Conservation (phyloP, 139 green algal genomes). For the Pseudopediastrum boryanum region DNA sequence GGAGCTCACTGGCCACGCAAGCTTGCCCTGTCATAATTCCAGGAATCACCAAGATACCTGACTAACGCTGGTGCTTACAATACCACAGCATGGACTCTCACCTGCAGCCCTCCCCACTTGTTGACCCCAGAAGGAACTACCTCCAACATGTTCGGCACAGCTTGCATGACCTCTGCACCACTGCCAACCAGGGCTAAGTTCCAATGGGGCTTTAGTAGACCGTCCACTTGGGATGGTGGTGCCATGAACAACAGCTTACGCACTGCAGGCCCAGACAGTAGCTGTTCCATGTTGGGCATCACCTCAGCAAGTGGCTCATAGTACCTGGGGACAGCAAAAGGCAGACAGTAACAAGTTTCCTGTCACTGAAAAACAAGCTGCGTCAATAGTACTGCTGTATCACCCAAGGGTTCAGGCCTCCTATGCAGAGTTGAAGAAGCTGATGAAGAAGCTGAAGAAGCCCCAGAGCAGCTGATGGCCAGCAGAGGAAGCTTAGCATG, state of each 20-base stretch:
- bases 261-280: conserved; percentile 66
- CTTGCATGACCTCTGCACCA: conserved; percentile 72
- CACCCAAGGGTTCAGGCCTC: no score
- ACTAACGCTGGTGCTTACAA: no score
- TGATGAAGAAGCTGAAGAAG: no score
- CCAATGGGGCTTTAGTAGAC: conserved; percentile 70
- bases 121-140: conserved; percentile 87
- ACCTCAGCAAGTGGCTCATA: conserved; percentile 83
- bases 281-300: conserved; percentile 45
- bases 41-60: no score
- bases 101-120: conserved; percentile 76
- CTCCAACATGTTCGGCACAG: conserved; percentile 94
- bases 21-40: no score
- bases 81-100: background rate
- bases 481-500: no score
- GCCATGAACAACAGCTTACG: conserved; percentile 93
- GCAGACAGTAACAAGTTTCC: no score
- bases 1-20: no score
- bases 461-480: no score
- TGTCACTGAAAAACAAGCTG: no score
- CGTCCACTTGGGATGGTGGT: conserved; percentile 45
- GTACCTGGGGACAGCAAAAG: conserved; percentile 52
- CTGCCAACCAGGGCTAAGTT: conserved; percentile 5
- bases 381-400: no score
- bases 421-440: no score